Evolutionary conservation across 768 basidiomycete genomes (phyloP), one percentile per base, ranked within the genome.

Genomic region (Leccinellum albellum): DNA sequence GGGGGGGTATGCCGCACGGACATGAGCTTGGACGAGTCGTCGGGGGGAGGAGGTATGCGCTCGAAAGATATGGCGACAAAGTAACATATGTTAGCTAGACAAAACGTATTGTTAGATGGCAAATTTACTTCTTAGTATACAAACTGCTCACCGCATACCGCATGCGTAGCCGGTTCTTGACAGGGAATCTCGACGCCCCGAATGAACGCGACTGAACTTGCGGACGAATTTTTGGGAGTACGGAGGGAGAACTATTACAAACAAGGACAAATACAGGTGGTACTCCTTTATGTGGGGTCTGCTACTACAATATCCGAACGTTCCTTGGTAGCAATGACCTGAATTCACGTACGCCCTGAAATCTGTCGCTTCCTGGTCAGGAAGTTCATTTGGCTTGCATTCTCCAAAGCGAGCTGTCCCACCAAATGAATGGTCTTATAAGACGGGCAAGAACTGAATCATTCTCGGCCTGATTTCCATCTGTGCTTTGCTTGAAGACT

Each of bases 31-130:
- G 51, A 61, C 33, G 57, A 70, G 42, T 55, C 53, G 70, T 61
- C 60, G 64, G 29, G 61, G 53, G 45, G 62, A 61, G 53, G 66
- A 68, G 64, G 74, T 68, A 72, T 76, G 74, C 72, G 75, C 75
- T 80, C 76, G 76, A 63, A 75, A 74, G 66, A 79, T 73, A 75
- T 74, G 79, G 74, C 83, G 85, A 79, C 86, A 85, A 82, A 83
- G 78, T 75, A 79, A 86, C 86, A 88, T 88, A 85, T 82, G 84
- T 88, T 79, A 88, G 75, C 86, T 83, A 60, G n/a, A 62, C 48
- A 29, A 46, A 58, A 31, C 24, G 29, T 20, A 17, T 15, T 26
- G 46, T 66, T 37, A 56, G 12, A 15, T 14, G 44, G 13, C 0
- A 1, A 10, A 10, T 32, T 21, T 14, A 13, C 49, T 54, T 9